Evolutionary conservation across 2,329 filamentous ascomycete genomes (phyloP), one percentile per base, ranked within the genome.

Genomic region (Fusarium temperatum): DNA sequence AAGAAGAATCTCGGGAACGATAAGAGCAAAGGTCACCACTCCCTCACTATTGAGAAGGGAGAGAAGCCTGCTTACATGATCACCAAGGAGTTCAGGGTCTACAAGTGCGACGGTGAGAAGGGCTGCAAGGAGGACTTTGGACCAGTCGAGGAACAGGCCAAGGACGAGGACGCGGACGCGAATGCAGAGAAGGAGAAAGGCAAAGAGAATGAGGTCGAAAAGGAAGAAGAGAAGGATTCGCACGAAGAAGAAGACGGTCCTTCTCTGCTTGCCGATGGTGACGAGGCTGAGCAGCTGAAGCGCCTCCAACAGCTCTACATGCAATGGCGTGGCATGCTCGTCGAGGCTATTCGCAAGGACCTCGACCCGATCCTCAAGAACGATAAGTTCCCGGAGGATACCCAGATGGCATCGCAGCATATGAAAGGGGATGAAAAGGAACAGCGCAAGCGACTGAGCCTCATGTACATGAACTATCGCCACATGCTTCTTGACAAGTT

Each of bases 311-410:
- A 44, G 24, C 70, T 73, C 22, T 73, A 73, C 28, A 73, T 73
- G 65, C 58, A 73, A 56, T 73, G 73, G 55, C 70, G 70, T 35
- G n/a, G 20, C 35, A 61, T 73, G 59, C 45, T 73, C 12, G 70
- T 55, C 41, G 15, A 50, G 26, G 9, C 50, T 12, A 73, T 73
- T 18, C 70, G 44, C 30, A 35, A 38, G 22, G 36, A 73, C 20
- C 70, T 73, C 50, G 70, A 73, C 41, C 66, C 66, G 32, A 30
- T 73, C 26, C 61, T 73, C 45, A 66, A 51, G 38, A 35, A 54
- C 24, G 35, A 57, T 18, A 26, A 66, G 35, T 55, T 53, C 26
- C 18, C 62, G 6, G 47, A 39, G 38, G 41, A 48, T 18, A 66
- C 54, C 15, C 30, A 51, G n/a, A 41, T 51, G 54, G 35, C 61